Conservation (phyloP, 164 flowering plant species). For the Magnolia officinalis region DNA sequence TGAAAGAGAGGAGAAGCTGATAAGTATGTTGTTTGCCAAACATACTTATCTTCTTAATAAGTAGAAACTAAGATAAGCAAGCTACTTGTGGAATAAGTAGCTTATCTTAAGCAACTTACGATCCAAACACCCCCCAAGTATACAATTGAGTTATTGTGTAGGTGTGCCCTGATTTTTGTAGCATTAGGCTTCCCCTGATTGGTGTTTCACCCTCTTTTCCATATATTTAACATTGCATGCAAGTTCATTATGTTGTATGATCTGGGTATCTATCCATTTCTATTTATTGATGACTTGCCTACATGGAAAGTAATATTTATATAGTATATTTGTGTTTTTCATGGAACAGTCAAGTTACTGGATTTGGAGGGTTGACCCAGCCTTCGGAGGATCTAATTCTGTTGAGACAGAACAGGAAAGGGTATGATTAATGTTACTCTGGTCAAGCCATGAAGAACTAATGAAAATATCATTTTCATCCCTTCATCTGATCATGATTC, state of each 20-base stretch:
- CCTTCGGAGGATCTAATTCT: constrained; percentile 25
- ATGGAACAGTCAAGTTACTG: constrained; percentile 56
- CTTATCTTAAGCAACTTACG: no score
- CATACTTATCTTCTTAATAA: no score
- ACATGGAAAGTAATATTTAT: neutral
- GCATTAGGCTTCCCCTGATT: neutral
- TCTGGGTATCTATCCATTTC: neutral
- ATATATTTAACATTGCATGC: neutral
- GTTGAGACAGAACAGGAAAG: constrained; percentile 39
- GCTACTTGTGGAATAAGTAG: no score
- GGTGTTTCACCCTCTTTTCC: neutral
- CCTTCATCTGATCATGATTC: neutral
- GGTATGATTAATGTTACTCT: constrained; percentile 32
- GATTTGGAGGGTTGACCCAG: constrained; percentile 71
- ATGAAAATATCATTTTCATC: no score
- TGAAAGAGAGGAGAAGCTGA: no score
- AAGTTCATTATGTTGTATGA: neutral
- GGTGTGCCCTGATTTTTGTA: neutral
- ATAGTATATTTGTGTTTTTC: neutral
- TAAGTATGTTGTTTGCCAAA: no score
- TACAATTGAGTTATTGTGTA: neutral
- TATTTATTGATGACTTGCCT: neutral
- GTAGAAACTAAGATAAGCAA: no score
- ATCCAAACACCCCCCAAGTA: no score
- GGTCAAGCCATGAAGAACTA: neutral